Conservation (phyloP, 768 basidiomycete genomes). For the Mycena capillaripes region DNA sequence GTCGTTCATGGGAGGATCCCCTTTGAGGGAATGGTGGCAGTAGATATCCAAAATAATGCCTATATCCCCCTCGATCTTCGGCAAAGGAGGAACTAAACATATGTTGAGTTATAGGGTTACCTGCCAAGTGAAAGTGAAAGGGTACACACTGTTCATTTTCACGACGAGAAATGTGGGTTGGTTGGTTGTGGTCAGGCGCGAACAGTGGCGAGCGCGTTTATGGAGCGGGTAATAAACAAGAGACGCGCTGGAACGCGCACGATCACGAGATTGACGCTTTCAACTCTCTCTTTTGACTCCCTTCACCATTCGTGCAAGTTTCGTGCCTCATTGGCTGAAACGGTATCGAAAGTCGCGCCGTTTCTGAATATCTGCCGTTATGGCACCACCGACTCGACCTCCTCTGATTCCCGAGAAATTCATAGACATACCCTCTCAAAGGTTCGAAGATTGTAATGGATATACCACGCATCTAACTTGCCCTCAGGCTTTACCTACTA, state of each 20-base stretch:
- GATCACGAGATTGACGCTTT: background rate
- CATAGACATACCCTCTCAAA: constrained; percentile 66
- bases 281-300: background rate
- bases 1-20: constrained; percentile 47
- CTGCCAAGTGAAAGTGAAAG: background rate
- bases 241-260: background rate
- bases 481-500: constrained; percentile 84
- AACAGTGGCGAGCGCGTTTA: background rate
- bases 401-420: constrained; percentile 82
- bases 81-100: constrained; percentile 59
- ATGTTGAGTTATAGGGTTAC: background rate
- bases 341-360: background rate
- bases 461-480: background rate
- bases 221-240: background rate
- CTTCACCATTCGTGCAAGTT: background rate
- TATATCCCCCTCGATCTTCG: constrained; percentile 67
- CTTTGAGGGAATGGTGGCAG: constrained; percentile 60
- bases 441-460: background rate
- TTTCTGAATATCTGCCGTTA: background rate
- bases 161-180: background rate
- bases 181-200: background rate
- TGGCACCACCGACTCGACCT: constrained; percentile 19
- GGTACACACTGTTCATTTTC: constrained; percentile 14
- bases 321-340: background rate
- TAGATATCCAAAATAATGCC: constrained; percentile 71